A percentile compares a stretch with the other conserved stretches of the same genome.
Conservation (phyloP, 2,329 filamentous ascomycete genomes). For the Colletotrichum musae region DNA sequence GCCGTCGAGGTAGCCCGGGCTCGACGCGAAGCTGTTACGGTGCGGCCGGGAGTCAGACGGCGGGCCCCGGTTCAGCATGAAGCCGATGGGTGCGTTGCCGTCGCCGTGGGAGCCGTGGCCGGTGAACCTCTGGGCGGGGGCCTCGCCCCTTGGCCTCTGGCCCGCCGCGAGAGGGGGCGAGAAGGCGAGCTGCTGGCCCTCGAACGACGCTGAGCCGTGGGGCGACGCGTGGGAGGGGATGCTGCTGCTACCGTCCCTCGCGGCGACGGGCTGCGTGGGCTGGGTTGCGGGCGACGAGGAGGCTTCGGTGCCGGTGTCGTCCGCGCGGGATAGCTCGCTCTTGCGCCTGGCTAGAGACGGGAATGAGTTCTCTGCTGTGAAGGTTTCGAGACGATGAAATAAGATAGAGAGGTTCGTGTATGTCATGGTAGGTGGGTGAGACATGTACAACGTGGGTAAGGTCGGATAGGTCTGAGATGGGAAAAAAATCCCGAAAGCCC, state of each 20-base stretch:
- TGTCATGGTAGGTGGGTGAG: neutral
- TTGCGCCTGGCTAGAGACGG: conserved; percentile 15
- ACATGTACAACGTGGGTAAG: too few species aligned
- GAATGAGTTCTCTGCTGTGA: neutral
- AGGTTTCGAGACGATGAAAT: neutral
- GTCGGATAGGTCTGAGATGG: neutral
- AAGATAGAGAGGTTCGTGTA: neutral
- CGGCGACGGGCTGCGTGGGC: neutral
- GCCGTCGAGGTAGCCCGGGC: conserved; percentile 12
- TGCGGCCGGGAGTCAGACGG: neutral
- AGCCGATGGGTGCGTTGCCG: conserved; percentile 32
- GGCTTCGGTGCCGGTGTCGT: conserved; percentile 10
- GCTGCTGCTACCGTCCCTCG: conserved; percentile 12
- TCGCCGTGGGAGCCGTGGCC: conserved; percentile 30
- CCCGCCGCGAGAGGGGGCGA: conserved; percentile 8
- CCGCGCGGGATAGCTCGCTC: conserved; percentile 8
- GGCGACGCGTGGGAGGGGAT: conserved; percentile 19
- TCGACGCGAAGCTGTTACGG: conserved; percentile 8
- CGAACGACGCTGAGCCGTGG: neutral
- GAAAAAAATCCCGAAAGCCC: neutral
- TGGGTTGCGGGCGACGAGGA: conserved; percentile 16
- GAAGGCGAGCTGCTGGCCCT: conserved; percentile 22
- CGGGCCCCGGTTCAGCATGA: conserved; percentile 26
- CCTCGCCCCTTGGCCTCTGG: conserved; percentile 1
- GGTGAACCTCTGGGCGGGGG: conserved; percentile 23